Percentiles rank a stretch among this genome's conserved stretches.
These are phyloP conservation scores for Botrytis paeoniae DNA, from an alignment of 2,329 filamentous ascomycete genomes.

Conservation along the genomic window DNA sequence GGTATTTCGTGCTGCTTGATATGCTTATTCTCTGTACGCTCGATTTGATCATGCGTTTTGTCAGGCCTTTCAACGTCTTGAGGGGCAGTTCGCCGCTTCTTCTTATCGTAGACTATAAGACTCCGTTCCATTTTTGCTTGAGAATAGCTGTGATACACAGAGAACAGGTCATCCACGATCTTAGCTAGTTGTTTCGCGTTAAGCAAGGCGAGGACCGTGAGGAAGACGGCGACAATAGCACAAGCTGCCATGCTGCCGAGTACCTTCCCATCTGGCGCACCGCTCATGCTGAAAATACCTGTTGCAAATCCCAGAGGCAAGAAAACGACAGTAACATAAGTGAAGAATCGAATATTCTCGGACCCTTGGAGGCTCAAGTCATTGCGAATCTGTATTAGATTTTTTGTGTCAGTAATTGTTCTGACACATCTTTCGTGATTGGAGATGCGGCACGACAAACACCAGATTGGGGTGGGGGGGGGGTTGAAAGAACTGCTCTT, in stretches of 20 bases:
- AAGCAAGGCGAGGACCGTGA: neutral
- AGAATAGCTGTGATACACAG: neutral
- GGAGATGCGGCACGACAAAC: too few species aligned
- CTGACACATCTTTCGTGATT: too few species aligned
- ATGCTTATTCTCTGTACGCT: neutral
- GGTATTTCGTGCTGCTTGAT: rapidly evolving
- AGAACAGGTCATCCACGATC: neutral
- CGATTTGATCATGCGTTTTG: rapidly evolving
- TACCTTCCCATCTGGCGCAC: neutral
- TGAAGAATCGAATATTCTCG: neutral
- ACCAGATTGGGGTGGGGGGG: neutral
- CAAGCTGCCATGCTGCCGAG: neutral
- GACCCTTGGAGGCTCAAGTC: neutral
- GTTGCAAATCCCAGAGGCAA: neutral
- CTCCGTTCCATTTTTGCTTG: neutral
- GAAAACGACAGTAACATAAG: slow-evolving; percentile 2
- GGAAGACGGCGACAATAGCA: neutral
- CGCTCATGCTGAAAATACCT: neutral
- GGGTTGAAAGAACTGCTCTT: neutral
- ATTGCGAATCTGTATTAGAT: neutral
- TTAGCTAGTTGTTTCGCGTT: neutral
- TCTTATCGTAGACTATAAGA: neutral
- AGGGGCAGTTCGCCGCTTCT: neutral
- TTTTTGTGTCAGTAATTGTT: neutral
- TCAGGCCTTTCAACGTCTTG: neutral